A percentile compares a stretch with the other conserved stretches of the same genome.
Conservation (phyloP, 257 asterid species). For the Ehretia macrophylla region DNA sequence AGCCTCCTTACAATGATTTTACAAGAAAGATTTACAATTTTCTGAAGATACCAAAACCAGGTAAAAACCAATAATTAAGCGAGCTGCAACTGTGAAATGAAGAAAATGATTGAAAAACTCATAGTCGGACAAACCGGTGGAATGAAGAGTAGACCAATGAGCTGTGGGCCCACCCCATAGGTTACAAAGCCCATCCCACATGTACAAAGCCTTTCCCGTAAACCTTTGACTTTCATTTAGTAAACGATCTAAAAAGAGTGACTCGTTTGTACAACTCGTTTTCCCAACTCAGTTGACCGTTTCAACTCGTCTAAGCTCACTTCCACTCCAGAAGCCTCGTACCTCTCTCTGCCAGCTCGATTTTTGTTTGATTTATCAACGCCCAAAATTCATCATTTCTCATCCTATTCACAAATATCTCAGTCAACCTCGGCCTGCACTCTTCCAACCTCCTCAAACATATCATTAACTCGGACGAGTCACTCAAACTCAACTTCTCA, state of each 20-base stretch:
- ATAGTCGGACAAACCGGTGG: too few relatives aligned
- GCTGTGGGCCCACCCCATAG: too few relatives aligned
- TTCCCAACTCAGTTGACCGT: slow-evolving; percentile 16
- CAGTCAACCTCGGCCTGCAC: slow-evolving; percentile 21
- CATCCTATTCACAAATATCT: slow-evolving; percentile 27
- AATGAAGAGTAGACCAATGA: too few relatives aligned
- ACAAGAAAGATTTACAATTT: too few relatives aligned
- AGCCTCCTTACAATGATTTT: too few relatives aligned
- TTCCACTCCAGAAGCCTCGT: slow-evolving; percentile 10
- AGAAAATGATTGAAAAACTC: too few relatives aligned
- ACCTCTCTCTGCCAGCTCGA: slow-evolving; percentile 7
- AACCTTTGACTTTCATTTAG: slow-evolving; percentile 7
- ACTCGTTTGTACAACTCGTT: slow-evolving; percentile 13
- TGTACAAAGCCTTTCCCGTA: too few relatives aligned
- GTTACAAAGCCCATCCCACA: too few relatives aligned
- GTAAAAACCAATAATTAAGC: too few relatives aligned
- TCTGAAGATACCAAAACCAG: too few relatives aligned
- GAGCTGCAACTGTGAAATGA: too few relatives aligned
- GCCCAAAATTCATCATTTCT: slow-evolving; percentile 35
- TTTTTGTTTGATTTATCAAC: slow-evolving; percentile 16
- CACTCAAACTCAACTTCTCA: slow-evolving; percentile 13
- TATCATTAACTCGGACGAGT: slow-evolving; percentile 31
- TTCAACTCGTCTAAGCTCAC: not conserved
- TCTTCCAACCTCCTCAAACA: slow-evolving; percentile 28
- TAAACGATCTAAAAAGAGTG: slow-evolving; percentile 6